These are phyloP conservation scores for Cyclaneusma minus DNA, from an alignment of 2,329 filamentous ascomycete genomes.

Conservation along the genomic window DNA sequence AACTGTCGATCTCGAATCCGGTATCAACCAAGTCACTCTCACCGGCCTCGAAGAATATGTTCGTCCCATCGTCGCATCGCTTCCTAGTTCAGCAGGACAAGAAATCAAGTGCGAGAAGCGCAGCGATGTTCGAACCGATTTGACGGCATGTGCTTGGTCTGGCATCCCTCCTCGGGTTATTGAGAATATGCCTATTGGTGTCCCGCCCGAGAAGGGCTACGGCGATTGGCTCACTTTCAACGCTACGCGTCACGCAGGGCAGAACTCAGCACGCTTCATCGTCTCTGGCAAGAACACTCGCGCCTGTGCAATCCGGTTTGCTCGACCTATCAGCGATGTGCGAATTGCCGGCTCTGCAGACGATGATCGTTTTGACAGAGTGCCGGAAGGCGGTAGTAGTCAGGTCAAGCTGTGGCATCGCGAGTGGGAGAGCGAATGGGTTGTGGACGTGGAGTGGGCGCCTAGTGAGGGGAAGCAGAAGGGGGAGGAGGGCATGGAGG, in stretches of 20 bases:
- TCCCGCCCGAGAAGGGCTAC: conserved; percentile 28
- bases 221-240: conserved; percentile 51
- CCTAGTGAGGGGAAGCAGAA: conserved; percentile 14
- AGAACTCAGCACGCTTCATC: conserved; percentile 42
- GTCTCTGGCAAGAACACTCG: conserved; percentile 63
- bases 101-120: conserved; percentile 32
- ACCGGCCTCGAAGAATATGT: conserved; percentile 55
- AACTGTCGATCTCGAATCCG: conserved; percentile 58
- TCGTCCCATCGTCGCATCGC: conserved; percentile 43
- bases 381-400: conserved; percentile 45
- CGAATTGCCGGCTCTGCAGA: conserved; percentile 43
- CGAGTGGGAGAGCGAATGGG: conserved; percentile 63
- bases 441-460: conserved; percentile 49
- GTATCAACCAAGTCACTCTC: conserved; percentile 54
- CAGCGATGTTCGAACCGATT: conserved; percentile 27
- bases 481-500: conserved; percentile 31
- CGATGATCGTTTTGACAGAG: conserved; percentile 49
- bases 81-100: conserved; percentile 58
- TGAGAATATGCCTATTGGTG: conserved; percentile 23
- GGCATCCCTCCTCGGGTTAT: conserved; percentile 53
- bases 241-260: conserved; percentile 27
- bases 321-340: conserved; percentile 50
- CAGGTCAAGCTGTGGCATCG: conserved; percentile 71
- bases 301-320: conserved; percentile 59
- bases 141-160: conserved; percentile 56